phyloP scores from a whole-genome alignment of 2,329 filamentous ascomycete species.

The Penicillium concentricum region DNA sequence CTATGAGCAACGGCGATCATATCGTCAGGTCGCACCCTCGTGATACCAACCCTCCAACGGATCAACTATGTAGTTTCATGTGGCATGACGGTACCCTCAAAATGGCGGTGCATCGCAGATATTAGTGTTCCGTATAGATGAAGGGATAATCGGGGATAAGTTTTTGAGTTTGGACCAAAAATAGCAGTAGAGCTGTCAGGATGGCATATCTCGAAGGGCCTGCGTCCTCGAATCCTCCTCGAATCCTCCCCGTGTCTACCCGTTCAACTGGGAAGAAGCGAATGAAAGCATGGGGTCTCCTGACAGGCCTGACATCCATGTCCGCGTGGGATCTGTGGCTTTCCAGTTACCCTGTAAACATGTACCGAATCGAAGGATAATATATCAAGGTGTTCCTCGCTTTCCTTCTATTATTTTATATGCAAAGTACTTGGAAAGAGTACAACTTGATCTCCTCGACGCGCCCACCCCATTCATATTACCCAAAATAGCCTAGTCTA shows the following conservation, averaged over 20 bases:
- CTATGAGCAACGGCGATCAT: background rate
- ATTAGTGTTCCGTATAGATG: background rate
- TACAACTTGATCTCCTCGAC: background rate
- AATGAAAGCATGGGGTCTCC: slow-evolving; percentile 22
- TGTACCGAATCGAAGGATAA: background rate
- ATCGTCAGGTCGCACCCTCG: slow-evolving; percentile 8
- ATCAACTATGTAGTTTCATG: slow-evolving; percentile 1
- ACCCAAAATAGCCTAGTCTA: slow-evolving; percentile 12
- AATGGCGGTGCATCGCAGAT: background rate
- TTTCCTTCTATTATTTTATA: background rate
- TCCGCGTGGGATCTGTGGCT: background rate
- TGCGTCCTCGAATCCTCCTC: background rate
- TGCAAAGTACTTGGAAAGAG: background rate
- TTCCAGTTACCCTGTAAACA: background rate
- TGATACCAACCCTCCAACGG: slow-evolving; percentile 7
- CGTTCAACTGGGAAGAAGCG: background rate
- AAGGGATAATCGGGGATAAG: background rate
- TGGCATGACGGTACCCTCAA: background rate
- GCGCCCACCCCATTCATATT: background rate
- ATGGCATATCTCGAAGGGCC: background rate
- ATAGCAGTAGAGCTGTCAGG: slow-evolving; percentile 5
- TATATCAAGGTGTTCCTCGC: background rate
- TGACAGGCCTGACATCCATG: slow-evolving; percentile 11
- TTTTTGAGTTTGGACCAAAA: slow-evolving; percentile 14
- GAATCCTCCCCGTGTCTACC: slow-evolving; percentile 13